phyloP scores from a whole-genome alignment of 2,329 filamentous ascomycete genomes.

The Talaromyces marneffei region DNA sequence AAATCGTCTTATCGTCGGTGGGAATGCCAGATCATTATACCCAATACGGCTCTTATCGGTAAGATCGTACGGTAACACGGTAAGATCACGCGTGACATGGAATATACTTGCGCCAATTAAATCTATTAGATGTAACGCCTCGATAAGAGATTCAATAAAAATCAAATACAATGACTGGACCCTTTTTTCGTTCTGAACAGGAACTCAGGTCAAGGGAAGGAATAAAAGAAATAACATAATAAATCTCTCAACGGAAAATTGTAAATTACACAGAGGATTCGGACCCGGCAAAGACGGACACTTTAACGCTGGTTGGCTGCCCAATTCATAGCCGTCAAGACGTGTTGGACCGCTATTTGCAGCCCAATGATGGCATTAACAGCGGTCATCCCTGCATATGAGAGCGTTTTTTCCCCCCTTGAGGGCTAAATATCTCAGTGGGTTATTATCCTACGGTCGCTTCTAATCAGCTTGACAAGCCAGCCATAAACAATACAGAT shows the following conservation, averaged over 20 bases:
- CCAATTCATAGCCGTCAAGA: constrained; percentile 2
- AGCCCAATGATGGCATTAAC: constrained; percentile 14
- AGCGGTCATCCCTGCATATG: constrained; percentile 13
- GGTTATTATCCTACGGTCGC: background rate
- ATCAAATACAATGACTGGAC: background rate
- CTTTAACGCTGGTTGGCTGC: constrained; percentile 11
- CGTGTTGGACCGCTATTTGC: constrained; percentile 14
- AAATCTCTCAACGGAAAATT: background rate
- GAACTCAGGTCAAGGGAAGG: background rate
- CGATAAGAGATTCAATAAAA: background rate
- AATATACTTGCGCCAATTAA: background rate
- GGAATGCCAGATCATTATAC: background rate
- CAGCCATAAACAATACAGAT: background rate
- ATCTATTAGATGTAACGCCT: background rate
- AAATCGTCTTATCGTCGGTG: background rate
- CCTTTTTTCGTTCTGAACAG: background rate
- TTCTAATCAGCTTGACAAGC: background rate
- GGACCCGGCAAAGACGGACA: background rate
- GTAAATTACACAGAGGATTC: background rate
- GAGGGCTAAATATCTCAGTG: background rate
- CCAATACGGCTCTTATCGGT: background rate
- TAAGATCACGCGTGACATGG: background rate
- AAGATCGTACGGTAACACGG: constrained; percentile 3
- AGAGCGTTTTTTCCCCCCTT: background rate
- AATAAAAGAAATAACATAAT: no score